These are phyloP conservation scores for Cynanchum wilfordii DNA, from an alignment of 257 asterid species.

Conservation along the genomic window DNA sequence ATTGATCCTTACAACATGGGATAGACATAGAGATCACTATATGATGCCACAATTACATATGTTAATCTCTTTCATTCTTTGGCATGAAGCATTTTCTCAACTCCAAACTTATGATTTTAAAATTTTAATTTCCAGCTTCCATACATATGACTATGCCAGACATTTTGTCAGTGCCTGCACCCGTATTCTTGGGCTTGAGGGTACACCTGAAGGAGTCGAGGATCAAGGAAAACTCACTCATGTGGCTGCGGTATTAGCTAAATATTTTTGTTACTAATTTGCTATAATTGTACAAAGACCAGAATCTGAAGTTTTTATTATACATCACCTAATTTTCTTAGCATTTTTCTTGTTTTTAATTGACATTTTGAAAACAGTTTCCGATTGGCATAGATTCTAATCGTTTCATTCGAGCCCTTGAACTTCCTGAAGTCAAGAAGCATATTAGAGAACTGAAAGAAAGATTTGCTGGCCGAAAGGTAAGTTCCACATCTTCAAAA, in stretches of 20 bases:
- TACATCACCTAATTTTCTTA: neutral
- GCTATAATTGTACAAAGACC: neutral
- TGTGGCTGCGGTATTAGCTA: conserved; percentile 70
- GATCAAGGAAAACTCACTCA: conserved; percentile 90
- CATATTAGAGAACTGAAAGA: conserved; percentile 75
- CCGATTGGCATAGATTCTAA: conserved; percentile 95
- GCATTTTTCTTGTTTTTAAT: neutral
- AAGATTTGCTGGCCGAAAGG: conserved; percentile 85
- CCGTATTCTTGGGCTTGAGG: conserved; percentile 93
- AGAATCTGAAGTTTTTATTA: neutral
- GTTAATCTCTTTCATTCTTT: neutral
- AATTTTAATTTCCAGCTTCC: conserved; percentile 47
- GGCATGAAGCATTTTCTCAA: neutral
- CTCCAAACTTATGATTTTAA: neutral
- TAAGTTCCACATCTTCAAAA: conserved; percentile 12
- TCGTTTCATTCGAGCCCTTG: conserved; percentile 83
- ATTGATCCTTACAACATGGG: neutral
- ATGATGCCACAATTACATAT: neutral
- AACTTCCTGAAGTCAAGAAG: conserved; percentile 61
- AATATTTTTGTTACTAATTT: neutral
- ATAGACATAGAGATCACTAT: neutral
- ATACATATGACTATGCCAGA: conserved; percentile 87
- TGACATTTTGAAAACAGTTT: conserved; percentile 49
- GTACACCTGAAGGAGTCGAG: conserved; percentile 95
- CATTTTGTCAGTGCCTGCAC: conserved; percentile 93